Evolutionary conservation across 1,284 basidiomycete genomes (phyloP).

Genomic region (Pterula multifida): DNA sequence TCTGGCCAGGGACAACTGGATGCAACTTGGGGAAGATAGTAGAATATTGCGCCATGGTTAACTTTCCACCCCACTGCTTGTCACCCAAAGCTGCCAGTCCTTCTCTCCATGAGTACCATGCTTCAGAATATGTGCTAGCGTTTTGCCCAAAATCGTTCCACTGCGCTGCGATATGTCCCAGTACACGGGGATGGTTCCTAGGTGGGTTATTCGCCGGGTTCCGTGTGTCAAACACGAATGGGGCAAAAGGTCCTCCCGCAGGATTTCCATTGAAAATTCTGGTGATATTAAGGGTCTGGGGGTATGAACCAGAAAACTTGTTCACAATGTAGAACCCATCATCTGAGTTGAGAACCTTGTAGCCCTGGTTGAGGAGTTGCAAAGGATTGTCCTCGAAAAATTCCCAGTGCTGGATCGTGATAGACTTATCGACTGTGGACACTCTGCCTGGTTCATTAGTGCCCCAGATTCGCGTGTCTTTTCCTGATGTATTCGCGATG

Average conservation of each 20-base stretch:
- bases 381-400: slow-evolving; percentile 22
- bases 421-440: slow-evolving; percentile 13
- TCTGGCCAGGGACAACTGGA: background rate
- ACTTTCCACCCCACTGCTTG: background rate
- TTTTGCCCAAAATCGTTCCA: slow-evolving; percentile 1
- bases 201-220: background rate
- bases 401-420: slow-evolving; percentile 27
- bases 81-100: background rate
- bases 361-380: slow-evolving; percentile 14
- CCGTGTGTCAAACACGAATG: background rate
- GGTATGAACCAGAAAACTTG: slow-evolving; percentile 12
- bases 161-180: background rate
- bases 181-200: background rate
- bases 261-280: background rate
- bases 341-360: slow-evolving; percentile 16
- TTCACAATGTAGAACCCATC: slow-evolving; percentile 23
- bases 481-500: background rate
- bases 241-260: background rate
- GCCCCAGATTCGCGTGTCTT: background rate
- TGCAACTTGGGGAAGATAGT: background rate
- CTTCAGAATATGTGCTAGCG: background rate
- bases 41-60: background rate
- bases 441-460: background rate
- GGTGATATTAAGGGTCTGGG: background rate
- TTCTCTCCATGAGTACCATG: background rate